Evolutionary conservation across 371 early-diverging fungal species (phyloP).

Genomic region (Sporodiniella umbellata): DNA sequence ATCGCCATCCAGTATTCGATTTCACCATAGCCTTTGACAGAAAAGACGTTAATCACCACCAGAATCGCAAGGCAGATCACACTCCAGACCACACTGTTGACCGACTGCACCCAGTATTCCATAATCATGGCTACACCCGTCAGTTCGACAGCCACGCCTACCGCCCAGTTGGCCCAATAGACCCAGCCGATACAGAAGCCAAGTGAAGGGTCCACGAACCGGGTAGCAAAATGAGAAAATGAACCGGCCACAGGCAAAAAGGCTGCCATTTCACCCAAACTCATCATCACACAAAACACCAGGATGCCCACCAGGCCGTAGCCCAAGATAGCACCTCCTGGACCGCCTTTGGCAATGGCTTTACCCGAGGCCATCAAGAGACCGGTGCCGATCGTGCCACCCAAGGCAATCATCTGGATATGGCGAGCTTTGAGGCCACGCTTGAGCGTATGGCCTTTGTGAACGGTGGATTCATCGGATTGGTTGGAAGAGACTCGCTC

Average conservation of each 20-base stretch:
- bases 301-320: slow-evolving; percentile 74
- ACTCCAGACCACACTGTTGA: slow-evolving; percentile 61
- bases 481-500: slow-evolving; percentile 19
- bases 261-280: slow-evolving; percentile 87
- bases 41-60: slow-evolving; percentile 59
- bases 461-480: slow-evolving; percentile 5
- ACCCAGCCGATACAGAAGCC: slow-evolving; percentile 77
- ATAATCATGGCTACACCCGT: slow-evolving; percentile 78
- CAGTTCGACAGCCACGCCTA: slow-evolving; percentile 79
- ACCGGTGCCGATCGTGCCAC: slow-evolving; percentile 74
- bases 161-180: slow-evolving; percentile 85
- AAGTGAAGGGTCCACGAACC: slow-evolving; percentile 82
- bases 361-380: slow-evolving; percentile 87
- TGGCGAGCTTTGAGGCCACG: slow-evolving; percentile 55
- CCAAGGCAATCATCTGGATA: slow-evolving; percentile 63
- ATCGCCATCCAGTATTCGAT: slow-evolving; percentile 57
- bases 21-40: slow-evolving; percentile 72
- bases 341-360: slow-evolving; percentile 74
- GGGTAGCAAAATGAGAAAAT: slow-evolving; percentile 79
- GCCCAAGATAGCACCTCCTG: slow-evolving; percentile 70
- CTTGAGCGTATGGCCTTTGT: slow-evolving; percentile 15
- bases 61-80: slow-evolving; percentile 57
- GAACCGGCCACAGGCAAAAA: slow-evolving; percentile 81
- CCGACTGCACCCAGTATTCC: slow-evolving; percentile 70
- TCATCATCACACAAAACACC: slow-evolving; percentile 81